phyloP scores from a whole-genome alignment of 306 rosid species.

The Pyrus betulifolia region DNA sequence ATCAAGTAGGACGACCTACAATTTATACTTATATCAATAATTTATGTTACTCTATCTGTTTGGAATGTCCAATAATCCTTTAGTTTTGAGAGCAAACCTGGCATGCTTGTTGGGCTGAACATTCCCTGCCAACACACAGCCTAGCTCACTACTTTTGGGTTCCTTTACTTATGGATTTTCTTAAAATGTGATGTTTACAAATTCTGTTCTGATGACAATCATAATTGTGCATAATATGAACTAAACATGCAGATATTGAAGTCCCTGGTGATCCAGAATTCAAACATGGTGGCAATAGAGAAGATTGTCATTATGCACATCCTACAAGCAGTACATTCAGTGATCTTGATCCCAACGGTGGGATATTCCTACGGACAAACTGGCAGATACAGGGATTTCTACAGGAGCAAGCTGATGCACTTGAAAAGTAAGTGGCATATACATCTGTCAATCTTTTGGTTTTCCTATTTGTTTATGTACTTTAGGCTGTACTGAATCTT shows the following conservation, averaged over 20 bases:
- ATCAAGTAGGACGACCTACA: neutral
- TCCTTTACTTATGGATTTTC: neutral
- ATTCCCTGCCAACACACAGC: neutral
- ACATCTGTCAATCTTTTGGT: neutral
- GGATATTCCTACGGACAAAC: constrained; percentile 65
- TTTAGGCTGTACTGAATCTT: constrained; percentile 15
- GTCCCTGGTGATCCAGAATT: constrained; percentile 45
- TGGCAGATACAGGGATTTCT: constrained; percentile 93
- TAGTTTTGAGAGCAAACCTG: neutral
- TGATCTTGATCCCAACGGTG: constrained; percentile 49
- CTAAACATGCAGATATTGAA: constrained; percentile 48
- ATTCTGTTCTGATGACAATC: constrained; percentile 1
- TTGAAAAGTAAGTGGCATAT: constrained; percentile 55
- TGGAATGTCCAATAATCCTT: neutral
- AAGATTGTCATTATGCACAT: constrained; percentile 45
- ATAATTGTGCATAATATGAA: constrained; percentile 11
- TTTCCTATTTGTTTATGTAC: neutral
- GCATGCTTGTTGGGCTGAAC: neutral
- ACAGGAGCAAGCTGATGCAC: constrained; percentile 84
- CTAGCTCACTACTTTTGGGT: neutral
- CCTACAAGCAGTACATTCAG: constrained; percentile 35
- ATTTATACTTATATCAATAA: neutral
- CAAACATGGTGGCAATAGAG: constrained; percentile 45
- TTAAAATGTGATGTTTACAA: constrained; percentile 1
- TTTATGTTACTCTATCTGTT: neutral